phyloP scores from a whole-genome alignment of 306 rosid genomes.

The Lathyrus tuberosus region DNA sequence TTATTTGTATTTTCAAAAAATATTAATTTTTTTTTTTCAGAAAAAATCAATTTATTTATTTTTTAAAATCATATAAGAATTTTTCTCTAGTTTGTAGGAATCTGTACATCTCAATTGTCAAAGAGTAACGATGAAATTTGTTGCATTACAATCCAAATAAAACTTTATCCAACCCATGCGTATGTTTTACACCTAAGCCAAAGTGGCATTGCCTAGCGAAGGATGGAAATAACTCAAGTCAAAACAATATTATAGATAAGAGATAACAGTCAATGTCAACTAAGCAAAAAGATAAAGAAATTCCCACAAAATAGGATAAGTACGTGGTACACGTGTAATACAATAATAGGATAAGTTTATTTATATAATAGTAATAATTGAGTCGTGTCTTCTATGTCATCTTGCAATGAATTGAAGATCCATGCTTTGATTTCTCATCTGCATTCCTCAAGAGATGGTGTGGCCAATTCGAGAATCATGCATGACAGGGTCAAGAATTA shows the following conservation, averaged over 20 bases:
- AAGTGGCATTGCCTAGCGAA: too few species aligned
- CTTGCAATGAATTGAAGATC: conserved; percentile 22
- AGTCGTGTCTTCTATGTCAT: conserved; percentile 30
- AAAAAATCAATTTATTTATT: too few species aligned
- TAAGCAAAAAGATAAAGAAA: neutral
- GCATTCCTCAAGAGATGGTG: conserved; percentile 47
- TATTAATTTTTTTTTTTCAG: too few species aligned
- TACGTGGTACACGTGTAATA: conserved; percentile 35
- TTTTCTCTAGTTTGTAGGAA: too few species aligned
- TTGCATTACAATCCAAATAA: too few species aligned
- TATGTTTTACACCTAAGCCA: too few species aligned
- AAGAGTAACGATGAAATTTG: too few species aligned
- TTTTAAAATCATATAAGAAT: too few species aligned
- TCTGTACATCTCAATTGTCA: too few species aligned
- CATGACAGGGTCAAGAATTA: conserved; percentile 54
- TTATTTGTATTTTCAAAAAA: too few species aligned
- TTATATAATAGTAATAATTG: neutral
- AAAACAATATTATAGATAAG: neutral
- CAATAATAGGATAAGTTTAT: conserved; percentile 33
- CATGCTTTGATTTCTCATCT: neutral
- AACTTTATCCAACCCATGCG: too few species aligned
- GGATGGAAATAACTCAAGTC: too few species aligned
- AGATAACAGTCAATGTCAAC: neutral
- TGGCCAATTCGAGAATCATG: conserved; percentile 61
- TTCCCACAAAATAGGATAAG: conserved; percentile 46